Evolutionary conservation across 2,329 filamentous ascomycete genomes (phyloP).

Genomic region (Arthrobotrys sinensis): DNA sequence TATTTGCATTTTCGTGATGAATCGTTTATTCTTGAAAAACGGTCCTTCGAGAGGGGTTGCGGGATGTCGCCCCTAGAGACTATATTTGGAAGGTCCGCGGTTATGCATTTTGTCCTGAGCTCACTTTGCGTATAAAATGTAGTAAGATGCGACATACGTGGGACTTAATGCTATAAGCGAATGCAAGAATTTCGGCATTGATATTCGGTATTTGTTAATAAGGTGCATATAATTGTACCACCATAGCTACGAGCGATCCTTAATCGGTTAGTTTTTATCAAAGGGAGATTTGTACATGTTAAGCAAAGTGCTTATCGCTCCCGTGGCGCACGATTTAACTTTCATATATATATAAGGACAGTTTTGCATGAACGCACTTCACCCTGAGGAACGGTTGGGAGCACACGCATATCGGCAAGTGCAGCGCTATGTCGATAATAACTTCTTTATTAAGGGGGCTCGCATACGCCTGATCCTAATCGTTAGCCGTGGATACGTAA

Average conservation of each 20-base stretch:
- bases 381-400: neutral
- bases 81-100: neutral
- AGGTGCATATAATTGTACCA: neutral
- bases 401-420: no score
- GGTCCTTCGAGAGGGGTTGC: no score
- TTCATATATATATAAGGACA: neutral
- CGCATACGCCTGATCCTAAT: slow-evolving; percentile 8
- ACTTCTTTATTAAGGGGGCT: neutral
- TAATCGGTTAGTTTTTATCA: neutral
- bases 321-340: neutral
- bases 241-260: neutral
- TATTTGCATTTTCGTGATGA: slow-evolving; percentile 1
- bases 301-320: neutral
- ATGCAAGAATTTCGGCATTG: neutral
- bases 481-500: neutral
- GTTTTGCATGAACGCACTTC: neutral
- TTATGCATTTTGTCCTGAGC: no score
- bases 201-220: neutral
- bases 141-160: no score
- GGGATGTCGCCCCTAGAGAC: no score
- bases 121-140: no score
- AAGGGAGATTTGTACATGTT: neutral
- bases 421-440: neutral
- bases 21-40: neutral
- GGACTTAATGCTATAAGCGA: no score